Evolutionary conservation across 2,329 filamentous ascomycete genomes (phyloP), one percentile per base, ranked within the genome.

Genomic region (Triangularia verruculosa): DNA sequence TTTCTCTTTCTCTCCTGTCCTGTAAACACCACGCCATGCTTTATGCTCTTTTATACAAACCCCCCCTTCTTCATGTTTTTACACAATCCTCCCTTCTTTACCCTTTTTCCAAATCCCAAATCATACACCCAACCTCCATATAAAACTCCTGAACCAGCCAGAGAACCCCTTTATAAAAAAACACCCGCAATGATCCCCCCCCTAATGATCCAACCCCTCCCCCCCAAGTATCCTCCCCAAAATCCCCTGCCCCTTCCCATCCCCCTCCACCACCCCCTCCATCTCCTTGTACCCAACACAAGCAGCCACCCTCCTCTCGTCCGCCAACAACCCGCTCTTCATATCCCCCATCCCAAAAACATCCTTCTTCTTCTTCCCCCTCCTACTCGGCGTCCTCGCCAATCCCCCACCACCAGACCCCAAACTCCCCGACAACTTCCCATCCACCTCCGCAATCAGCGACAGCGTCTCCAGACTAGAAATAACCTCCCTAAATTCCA

Each of bases 401-500:
- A 15, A 52, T 25, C 39, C 39, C 1, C 39, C 39, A 17, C 30
- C 30, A 7, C 30, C 30, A 7, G 6, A 3, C n/a, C n/a, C n/a
- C 17, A 90, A 88, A 67, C 83, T 91, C 54, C 86, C 90, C 57
- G 80, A n/a, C n/a, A n/a, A 89, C 79, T 85, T 92, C 70, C 80
- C 91, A 79, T 83, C 92, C 73, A 78, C 91, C 72, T 78, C 89
- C 76, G 74, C 89, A 5, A 97, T 83, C 22, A 98, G 80, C 1
- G 92, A 93, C 55, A 97, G 79, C 0, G 93, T 95, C 79, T 99
- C 95, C 59, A 99, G 78, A 70, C 92, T 96, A 34, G 90, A 88
- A 20, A 97, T 83, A 4, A 99, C 93, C 76, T 99, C 95, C 63
- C 93, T 87, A 76, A 99, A 99, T 75, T 99, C 95, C 4, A 92